Evolutionary conservation across 2,329 filamentous ascomycete species (phyloP), one percentile per base, ranked within the genome.

Genomic region (Fusarium sp.): DNA sequence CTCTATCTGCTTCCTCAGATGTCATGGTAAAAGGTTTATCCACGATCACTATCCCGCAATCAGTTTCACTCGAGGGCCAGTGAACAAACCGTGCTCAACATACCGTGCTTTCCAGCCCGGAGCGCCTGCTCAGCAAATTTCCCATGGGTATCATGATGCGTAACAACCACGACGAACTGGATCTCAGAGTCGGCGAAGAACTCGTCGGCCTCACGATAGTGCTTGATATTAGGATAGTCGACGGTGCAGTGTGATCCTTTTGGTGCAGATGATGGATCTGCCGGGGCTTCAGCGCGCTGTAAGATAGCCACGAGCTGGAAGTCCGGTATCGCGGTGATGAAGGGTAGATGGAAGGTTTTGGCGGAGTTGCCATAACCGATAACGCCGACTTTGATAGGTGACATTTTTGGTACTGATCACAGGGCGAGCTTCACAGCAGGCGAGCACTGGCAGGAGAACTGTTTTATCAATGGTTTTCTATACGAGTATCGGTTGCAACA

Each of bases 111-210:
- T 1, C 72, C 73, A 3, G 68, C 47, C 1, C 29, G 24, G 2
- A 75, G 43, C 1, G 73, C 63, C 11, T 72, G 57, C 22, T 75
- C 68, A 0, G 68, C 73, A 30, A 75, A 75, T 0, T 38, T 18
- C 0, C 68, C 66, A 38, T 75, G 73, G 0, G 73, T 75, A 32
- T 75, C 71, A 7, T 63, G 52, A 4, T 61, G 72, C 1, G 72
- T 73, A 6, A 63, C 73, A 27, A 92, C 81, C 30, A 91, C 81
- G 3, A 92, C 88, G 3, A 92, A 81, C 66, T 91, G 86, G 22
- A 91, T 85, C 0, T 80, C 81, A 0, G 81, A 56, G 74, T 92
- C 89, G 59, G 85, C 82, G 68, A 91, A 85, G 76, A 92, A 83
- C 3, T 88, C 86, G 16, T 90, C 86, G 0, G 85, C 79, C 1